phyloP scores from a whole-genome alignment of 139 green algal species.

The Chlamydomonas asymmetrica region DNA sequence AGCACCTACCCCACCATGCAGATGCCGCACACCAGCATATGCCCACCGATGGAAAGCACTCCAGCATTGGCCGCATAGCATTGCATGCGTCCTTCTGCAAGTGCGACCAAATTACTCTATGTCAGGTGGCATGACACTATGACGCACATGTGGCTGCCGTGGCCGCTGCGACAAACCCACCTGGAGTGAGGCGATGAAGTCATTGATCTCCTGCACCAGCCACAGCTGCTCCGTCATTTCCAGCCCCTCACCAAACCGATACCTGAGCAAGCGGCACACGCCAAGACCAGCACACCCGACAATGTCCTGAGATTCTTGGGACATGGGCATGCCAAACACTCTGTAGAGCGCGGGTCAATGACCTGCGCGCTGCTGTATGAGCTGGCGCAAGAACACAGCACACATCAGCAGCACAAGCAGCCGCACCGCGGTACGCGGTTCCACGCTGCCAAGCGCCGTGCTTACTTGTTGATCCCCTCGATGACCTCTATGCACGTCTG shows the following conservation, averaged over 20 bases:
- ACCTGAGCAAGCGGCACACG: conserved; percentile 35
- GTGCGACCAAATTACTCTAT: not conserved
- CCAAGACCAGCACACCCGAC: conserved; percentile 7
- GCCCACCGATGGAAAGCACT: not conserved
- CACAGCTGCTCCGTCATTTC: conserved; percentile 76
- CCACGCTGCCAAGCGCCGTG: no score
- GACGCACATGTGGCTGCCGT: not conserved
- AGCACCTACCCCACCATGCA: not conserved
- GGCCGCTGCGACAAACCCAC: not conserved
- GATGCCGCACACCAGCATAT: not conserved
- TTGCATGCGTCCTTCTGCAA: not conserved
- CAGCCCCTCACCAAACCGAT: conserved; percentile 72
- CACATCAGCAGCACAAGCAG: no score
- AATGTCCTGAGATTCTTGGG: no score
- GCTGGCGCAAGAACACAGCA: no score
- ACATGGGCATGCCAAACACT: no score
- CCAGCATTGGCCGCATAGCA: no score
- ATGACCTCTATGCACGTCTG: conserved; percentile 58
- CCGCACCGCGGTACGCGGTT: no score
- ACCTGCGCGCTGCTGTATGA: no score
- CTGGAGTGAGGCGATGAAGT: conserved; percentile 46
- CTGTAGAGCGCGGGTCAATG: no score
- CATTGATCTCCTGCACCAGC: conserved; percentile 80
- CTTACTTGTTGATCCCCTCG: conserved; percentile 52
- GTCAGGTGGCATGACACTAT: not conserved